phyloP scores from a whole-genome alignment of 169 alveolate species.

The Pseudocohnilembus persalinus region DNA sequence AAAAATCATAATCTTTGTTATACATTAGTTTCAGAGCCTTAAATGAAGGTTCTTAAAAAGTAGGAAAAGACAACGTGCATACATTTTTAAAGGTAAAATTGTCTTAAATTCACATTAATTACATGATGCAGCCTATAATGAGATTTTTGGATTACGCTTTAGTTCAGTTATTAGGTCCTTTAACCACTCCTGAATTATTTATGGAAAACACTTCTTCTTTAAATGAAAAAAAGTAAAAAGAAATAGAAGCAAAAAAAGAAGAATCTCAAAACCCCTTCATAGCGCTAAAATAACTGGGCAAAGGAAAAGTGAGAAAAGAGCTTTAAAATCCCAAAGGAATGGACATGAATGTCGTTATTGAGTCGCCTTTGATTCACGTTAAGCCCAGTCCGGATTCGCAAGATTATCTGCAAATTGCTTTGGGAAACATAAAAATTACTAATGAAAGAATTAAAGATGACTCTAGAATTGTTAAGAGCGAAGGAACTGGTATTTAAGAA shows the following conservation, averaged over 20 bases:
- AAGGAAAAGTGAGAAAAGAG: constrained; percentile 6
- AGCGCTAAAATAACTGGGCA: constrained; percentile 16
- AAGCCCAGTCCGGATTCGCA: constrained; percentile 29
- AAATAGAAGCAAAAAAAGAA: background rate
- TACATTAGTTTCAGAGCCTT: constrained; percentile 21
- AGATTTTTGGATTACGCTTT: constrained; percentile 40
- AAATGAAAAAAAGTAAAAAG: background rate
- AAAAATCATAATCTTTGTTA: constrained; percentile 21
- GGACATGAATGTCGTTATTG: constrained; percentile 22
- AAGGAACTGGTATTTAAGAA: constrained; percentile 15
- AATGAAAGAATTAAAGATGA: constrained; percentile 19
- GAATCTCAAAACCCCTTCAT: constrained; percentile 18
- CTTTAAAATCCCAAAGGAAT: constrained; percentile 40
- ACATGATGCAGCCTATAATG: constrained; percentile 31
- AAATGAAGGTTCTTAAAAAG: constrained; percentile 37
- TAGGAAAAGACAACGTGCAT: constrained; percentile 19
- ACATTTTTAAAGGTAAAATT: constrained; percentile 34
- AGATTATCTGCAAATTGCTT: constrained; percentile 30
- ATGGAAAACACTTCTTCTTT: constrained; percentile 17
- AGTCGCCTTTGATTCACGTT: constrained; percentile 32
- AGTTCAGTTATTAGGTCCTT: constrained; percentile 35
- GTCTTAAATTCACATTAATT: constrained; percentile 25
- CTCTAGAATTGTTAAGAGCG: constrained; percentile 4
- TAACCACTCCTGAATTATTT: constrained; percentile 35
- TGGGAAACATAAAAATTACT: constrained; percentile 35